A percentile compares a stretch with the other conserved stretches of the same genome.
These are phyloP conservation scores for Tetrapisispora phaffii DNA, from an alignment of 805 yeast genomes.

Conservation along the genomic window DNA sequence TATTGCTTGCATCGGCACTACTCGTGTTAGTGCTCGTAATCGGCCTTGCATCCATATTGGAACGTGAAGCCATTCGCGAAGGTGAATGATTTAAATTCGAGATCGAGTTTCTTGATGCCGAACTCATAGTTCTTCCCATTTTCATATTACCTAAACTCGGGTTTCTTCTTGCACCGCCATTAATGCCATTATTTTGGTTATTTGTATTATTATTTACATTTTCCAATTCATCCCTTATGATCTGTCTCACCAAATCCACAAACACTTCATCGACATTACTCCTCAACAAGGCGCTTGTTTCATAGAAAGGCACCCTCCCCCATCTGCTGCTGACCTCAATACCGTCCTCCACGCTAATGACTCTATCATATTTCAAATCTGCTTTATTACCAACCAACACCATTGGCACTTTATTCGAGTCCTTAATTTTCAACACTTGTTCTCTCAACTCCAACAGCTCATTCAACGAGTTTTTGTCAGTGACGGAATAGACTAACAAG, in stretches of 20 bases:
- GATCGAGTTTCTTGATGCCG: background rate
- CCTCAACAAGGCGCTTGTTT: conserved; percentile 84
- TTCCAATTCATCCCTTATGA: conserved; percentile 36
- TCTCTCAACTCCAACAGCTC: conserved; percentile 73
- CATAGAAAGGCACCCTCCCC: conserved; percentile 88
- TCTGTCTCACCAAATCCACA: conserved; percentile 78
- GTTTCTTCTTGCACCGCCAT: conserved; percentile 8
- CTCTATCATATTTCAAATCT: conserved; percentile 67
- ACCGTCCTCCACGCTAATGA: conserved; percentile 72
- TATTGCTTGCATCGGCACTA: background rate
- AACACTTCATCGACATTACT: conserved; percentile 88
- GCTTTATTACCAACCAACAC: conserved; percentile 87
- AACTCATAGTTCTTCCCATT: background rate
- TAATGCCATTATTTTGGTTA: background rate
- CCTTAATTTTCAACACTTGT: conserved; percentile 78
- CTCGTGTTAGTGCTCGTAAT: background rate
- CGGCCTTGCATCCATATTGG: background rate
- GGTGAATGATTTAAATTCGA: background rate
- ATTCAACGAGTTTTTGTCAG: conserved; percentile 62
- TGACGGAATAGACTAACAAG: conserved; percentile 74
- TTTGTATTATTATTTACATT: conserved; percentile 7
- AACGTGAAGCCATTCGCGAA: conserved; percentile 2
- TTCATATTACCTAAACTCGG: conserved; percentile 5
- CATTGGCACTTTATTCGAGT: conserved; percentile 67
- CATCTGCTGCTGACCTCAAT: conserved; percentile 72